Evolutionary conservation across 352 stramenopile genomes (phyloP).

Genomic region (Halophytophthora batemanensis): DNA sequence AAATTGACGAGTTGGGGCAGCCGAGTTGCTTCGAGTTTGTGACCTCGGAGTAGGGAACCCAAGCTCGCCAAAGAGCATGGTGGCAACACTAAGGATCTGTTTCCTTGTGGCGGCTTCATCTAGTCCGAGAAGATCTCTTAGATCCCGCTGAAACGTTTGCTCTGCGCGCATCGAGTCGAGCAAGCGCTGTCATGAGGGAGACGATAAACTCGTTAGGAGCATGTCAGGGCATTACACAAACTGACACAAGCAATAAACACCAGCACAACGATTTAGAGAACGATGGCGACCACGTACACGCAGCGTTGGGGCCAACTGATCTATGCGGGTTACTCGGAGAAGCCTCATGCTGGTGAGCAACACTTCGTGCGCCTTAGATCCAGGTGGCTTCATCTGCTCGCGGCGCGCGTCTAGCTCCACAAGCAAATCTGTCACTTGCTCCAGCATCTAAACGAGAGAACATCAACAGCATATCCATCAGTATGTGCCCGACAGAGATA

Average conservation of each 20-base stretch:
- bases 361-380: conserved; percentile 34
- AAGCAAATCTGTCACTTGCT: conserved; percentile 31
- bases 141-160: conserved; percentile 24
- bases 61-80: conserved; percentile 22
- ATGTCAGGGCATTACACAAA: not conserved
- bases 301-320: conserved; percentile 32
- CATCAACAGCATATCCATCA: not conserved
- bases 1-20: not conserved
- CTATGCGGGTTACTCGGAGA: conserved; percentile 32
- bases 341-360: conserved; percentile 41
- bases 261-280: no score
- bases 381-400: conserved; percentile 47
- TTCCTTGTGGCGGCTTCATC: conserved; percentile 29
- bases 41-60: conserved; percentile 18
- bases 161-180: conserved; percentile 35
- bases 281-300: no score
- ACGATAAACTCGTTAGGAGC: not conserved
- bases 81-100: conserved; percentile 27
- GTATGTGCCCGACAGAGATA: no score
- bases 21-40: not conserved
- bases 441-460: conserved; percentile 25
- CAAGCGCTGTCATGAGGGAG: conserved; percentile 19
- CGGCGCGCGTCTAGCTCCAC: conserved; percentile 42
- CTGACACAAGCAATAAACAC: not conserved
- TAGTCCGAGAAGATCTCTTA: conserved; percentile 35